Base-by-base conservation (phyloP, 176 grass and related monocot species). In the Pontederia paniculata region DNA sequence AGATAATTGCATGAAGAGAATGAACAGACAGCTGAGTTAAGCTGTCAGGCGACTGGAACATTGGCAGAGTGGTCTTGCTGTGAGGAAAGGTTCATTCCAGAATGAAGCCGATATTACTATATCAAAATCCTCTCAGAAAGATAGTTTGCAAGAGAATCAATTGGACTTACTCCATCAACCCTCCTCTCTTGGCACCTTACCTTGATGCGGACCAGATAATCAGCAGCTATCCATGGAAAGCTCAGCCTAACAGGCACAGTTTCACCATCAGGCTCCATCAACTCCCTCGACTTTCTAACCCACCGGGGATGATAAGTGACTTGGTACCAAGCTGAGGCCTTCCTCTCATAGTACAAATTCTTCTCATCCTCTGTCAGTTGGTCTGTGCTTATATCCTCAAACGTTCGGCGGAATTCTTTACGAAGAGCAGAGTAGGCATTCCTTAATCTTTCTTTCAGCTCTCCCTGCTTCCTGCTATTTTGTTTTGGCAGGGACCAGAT, bases 241-340 rank as follows among this genome's bases (percentile, higher is more conserved):
- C 86, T 89, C 48, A 96, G 82, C 60, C 74, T 75, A 21, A 72
- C 48, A 1, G 71, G 55, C 42, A 62, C 73, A 20, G n/a, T 63
- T 21, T 74, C 57, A 3, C 45, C 74, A 52, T 96, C 77, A 46
- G 52, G 52, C 23, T 67, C 63, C 1, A 74, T 45, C 60, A 79
- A 71, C 60, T 75, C 82, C 44, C 22, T 68, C 2, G 64, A 75
- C 57, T 83, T 84, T 22, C 59, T 60, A 12, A 81, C 50, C 91
- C 85, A 89, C 25, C 74, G 71, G 16, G 76, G 74, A 63, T 89
- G 85, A 66, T 96, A 89, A 23, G 85, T 89, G 21, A 96, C 85
- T 54, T 87, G 85, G 68, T 96, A 96, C 91, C 91, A 96, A 41
- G 85, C 86, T 0, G 91, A 89, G 17, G 82, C 77, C 71, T 76